Percentiles rank a stretch among this genome's conserved stretches.
These are phyloP conservation scores for Microdochium bolleyi DNA, from an alignment of 2,329 filamentous ascomycete species.

Conservation along the genomic window DNA sequence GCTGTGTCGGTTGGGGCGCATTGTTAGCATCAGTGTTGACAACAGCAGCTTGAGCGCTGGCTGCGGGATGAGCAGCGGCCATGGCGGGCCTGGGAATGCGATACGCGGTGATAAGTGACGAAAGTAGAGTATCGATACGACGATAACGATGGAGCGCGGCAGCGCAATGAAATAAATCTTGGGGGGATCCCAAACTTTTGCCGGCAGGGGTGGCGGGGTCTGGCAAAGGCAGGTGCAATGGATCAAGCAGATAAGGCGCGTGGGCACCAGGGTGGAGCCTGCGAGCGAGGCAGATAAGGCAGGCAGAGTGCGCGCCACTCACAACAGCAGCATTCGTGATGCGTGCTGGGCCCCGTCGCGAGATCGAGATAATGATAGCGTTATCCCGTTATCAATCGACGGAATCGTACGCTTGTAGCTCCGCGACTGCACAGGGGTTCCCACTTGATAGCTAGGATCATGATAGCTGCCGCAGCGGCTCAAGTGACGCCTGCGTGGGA, in stretches of 20 bases:
- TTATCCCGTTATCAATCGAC: not conserved
- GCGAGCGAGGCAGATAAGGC: not conserved
- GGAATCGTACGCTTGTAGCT: not conserved
- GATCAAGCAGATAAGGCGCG: not conserved
- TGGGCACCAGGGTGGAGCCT: not conserved
- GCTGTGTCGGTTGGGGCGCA: conserved; percentile 64
- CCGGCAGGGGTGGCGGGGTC: not conserved
- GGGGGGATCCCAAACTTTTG: not conserved
- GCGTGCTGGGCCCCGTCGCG: not conserved
- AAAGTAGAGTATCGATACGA: not conserved
- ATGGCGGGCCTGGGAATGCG: not conserved
- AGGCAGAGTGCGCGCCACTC: not conserved
- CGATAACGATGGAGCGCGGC: not conserved
- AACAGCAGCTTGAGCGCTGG: conserved; percentile 16
- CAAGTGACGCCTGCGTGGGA: not conserved
- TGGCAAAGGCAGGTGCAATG: not conserved
- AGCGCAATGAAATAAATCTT: not conserved
- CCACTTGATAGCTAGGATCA: not conserved
- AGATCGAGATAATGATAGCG: not conserved
- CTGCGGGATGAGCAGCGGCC: not conserved
- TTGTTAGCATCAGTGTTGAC: conserved; percentile 40
- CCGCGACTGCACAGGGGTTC: not conserved
- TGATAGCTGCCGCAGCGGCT: not conserved
- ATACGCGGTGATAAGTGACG: not conserved
- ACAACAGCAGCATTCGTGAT: not conserved